Conservation (phyloP, 768 basidiomycete species). For the Kwoniella sp. region DNA sequence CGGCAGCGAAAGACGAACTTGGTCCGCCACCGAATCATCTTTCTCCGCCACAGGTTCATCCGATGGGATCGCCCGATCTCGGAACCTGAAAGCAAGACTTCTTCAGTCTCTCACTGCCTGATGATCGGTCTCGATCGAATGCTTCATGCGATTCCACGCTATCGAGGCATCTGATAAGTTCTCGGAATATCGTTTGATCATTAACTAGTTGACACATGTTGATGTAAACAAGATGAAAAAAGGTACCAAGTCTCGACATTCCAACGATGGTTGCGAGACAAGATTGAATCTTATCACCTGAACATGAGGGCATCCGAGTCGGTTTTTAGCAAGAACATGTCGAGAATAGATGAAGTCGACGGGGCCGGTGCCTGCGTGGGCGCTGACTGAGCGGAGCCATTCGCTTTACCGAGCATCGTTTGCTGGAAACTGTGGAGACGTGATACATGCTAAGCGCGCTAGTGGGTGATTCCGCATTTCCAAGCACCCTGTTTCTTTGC, state of each 20-base stretch:
- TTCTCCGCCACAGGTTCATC: background rate
- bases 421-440: background rate
- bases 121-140: background rate
- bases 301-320: background rate
- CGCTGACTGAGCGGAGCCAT: constrained; percentile 1
- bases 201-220: background rate
- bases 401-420: background rate
- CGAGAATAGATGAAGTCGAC: background rate
- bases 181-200: too few species aligned
- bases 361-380: background rate
- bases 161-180: too few species aligned
- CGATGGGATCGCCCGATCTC: background rate
- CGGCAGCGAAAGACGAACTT: too few species aligned
- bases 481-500: background rate
- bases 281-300: constrained; percentile 10
- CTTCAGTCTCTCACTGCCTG: too few species aligned
- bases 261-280: background rate
- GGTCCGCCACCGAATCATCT: background rate
- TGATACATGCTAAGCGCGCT: background rate
- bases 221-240: constrained; percentile 1
- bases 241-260: background rate
- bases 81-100: background rate
- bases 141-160: background rate
- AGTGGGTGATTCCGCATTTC: too few species aligned
- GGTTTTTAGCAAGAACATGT: background rate